A percentile compares a stretch with the other conserved stretches of the same genome.
phyloP scores from a whole-genome alignment of 495 filamentous ascomycete genomes.

The Penicillium angulare region DNA sequence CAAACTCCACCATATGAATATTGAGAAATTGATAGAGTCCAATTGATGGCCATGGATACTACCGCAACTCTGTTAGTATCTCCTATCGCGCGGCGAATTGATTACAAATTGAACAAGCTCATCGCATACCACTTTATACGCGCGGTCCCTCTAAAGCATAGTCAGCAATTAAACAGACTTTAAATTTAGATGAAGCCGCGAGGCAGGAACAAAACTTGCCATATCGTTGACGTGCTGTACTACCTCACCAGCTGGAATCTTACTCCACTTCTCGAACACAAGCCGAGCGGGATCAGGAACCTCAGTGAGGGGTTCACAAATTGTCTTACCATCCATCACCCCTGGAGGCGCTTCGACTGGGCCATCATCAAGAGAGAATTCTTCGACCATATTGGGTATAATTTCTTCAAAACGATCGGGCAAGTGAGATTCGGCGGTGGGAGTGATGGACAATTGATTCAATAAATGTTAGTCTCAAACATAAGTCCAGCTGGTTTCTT shows the following conservation, averaged over 20 bases:
- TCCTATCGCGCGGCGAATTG: background rate
- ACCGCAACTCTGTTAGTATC: background rate
- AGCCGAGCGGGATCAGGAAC: background rate
- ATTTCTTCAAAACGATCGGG: too few relatives aligned
- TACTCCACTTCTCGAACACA: constrained; percentile 6
- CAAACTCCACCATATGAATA: constrained; percentile 23
- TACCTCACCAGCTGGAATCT: constrained; percentile 1
- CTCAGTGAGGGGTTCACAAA: background rate
- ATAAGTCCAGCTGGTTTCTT: too few relatives aligned
- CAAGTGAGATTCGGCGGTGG: too few relatives aligned
- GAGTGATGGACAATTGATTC: too few relatives aligned
- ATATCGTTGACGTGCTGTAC: constrained; percentile 9
- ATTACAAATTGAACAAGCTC: too few relatives aligned
- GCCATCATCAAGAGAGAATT: background rate
- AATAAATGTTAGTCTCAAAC: too few relatives aligned
- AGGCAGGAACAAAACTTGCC: background rate
- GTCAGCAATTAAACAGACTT: background rate
- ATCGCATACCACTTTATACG: constrained; percentile 4
- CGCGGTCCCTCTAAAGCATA: constrained; percentile 3
- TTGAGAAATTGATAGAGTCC: constrained; percentile 40
- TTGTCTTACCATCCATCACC: background rate
- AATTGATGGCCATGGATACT: constrained; percentile 37
- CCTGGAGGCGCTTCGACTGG: background rate
- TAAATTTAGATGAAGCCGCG: background rate
- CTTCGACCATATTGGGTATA: background rate